Percentiles rank a stretch among this genome's conserved stretches.
phyloP scores from a whole-genome alignment of 768 basidiomycete species.

The Leccinum longicurvipes region DNA sequence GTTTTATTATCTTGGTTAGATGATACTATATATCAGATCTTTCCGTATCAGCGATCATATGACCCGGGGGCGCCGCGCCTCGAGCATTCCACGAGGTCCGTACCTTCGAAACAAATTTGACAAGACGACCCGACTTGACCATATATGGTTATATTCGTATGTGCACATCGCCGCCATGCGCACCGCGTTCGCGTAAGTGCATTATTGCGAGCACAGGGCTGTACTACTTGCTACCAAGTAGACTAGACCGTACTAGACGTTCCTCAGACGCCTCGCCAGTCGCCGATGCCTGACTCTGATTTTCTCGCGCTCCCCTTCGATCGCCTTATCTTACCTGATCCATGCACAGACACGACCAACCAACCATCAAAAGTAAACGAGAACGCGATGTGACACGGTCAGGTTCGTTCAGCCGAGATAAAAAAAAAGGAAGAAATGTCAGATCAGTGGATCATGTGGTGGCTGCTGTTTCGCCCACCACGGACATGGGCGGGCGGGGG shows the following conservation, averaged over 20 bases:
- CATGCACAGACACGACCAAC: not conserved
- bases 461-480: not conserved
- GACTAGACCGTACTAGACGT: too few species aligned
- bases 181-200: not conserved
- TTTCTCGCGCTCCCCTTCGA: not conserved
- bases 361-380: not conserved
- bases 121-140: constrained; percentile 5
- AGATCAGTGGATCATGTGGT: not conserved
- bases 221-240: not conserved
- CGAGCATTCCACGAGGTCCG: constrained; percentile 29
- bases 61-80: constrained; percentile 12
- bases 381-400: not conserved
- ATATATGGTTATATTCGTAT: constrained; percentile 23
- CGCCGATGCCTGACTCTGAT: not conserved
- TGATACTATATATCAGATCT: constrained; percentile 5
- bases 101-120: not conserved
- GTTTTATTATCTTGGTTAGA: constrained; percentile 27
- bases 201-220: not conserved
- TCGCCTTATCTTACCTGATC: not conserved
- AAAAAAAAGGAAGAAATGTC: not conserved
- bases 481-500: not conserved
- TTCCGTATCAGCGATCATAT: not conserved
- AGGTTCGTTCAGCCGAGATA: not conserved
- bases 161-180: not conserved
- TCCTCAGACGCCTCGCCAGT: not conserved